Conservation (phyloP, 1,139 yeast genomes). For the Nematodospora anomalae region DNA sequence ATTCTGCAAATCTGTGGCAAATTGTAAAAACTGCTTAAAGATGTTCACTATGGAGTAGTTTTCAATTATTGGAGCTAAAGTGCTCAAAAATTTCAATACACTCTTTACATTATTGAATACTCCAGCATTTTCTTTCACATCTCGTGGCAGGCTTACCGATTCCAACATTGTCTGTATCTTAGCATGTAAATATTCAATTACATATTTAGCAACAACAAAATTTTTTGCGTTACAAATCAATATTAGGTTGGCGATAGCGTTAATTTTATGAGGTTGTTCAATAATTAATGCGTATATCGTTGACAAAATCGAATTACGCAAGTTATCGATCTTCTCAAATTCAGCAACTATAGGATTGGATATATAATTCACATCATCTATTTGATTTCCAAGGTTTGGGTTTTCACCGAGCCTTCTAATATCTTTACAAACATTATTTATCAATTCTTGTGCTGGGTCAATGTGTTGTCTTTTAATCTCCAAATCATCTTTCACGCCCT, state of each 20-base stretch:
- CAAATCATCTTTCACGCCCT: conserved; percentile 5
- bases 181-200: conserved; percentile 67
- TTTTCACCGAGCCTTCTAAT: conserved; percentile 68
- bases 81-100: conserved; percentile 65
- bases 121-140: conserved; percentile 51
- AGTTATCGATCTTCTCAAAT: conserved; percentile 63
- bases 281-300: conserved; percentile 68
- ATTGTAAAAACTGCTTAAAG: conserved; percentile 53
- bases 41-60: conserved; percentile 51
- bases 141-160: conserved; percentile 11
- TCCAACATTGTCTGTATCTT: conserved; percentile 58
- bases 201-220: conserved; percentile 65
- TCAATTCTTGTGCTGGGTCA: conserved; percentile 44
- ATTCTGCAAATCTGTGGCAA: conserved; percentile 58
- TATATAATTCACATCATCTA: conserved; percentile 67
- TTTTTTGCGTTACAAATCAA: conserved; percentile 67
- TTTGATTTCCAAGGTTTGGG: conserved; percentile 48
- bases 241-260: conserved; percentile 68
- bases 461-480: conserved; percentile 38
- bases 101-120: conserved; percentile 74
- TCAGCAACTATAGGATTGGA: conserved; percentile 68
- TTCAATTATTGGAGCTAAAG: conserved; percentile 62
- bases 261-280: conserved; percentile 91
- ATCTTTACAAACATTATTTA: conserved; percentile 50
- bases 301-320: conserved; percentile 58